Conservation (phyloP, 1,284 basidiomycete genomes). For the Ustilago xerochloae region DNA sequence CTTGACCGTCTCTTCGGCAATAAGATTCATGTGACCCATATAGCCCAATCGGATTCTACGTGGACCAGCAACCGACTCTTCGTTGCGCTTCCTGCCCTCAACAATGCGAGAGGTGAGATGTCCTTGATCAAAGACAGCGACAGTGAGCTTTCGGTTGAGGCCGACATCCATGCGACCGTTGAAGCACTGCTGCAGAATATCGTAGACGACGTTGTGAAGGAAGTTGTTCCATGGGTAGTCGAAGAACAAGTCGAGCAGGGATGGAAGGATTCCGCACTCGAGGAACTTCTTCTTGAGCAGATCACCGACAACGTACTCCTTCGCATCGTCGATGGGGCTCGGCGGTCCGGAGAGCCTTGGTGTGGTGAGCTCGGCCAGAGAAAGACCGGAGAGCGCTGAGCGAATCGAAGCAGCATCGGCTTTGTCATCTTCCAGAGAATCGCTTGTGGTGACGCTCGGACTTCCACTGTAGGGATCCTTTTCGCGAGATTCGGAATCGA, state of each 20-base stretch:
- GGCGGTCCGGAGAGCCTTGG: slow-evolving; percentile 53
- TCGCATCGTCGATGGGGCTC: slow-evolving; percentile 51
- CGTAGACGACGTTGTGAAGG: slow-evolving; percentile 95
- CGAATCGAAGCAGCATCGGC: slow-evolving; percentile 43
- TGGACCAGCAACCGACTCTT: slow-evolving; percentile 54
- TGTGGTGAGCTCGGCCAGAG: slow-evolving; percentile 59
- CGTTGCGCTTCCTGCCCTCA: slow-evolving; percentile 61
- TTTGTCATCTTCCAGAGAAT: slow-evolving; percentile 29
- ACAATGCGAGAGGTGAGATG: slow-evolving; percentile 60
- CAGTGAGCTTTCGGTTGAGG: slow-evolving; percentile 61
- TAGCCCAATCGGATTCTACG: slow-evolving; percentile 74
- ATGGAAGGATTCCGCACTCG: slow-evolving; percentile 62
- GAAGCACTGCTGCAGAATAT: slow-evolving; percentile 93
- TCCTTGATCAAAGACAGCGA: slow-evolving; percentile 63
- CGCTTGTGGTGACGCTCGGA: slow-evolving; percentile 27
- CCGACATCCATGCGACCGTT: slow-evolving; percentile 78
- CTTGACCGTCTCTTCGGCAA: slow-evolving; percentile 87
- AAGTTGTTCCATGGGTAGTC: slow-evolving; percentile 98
- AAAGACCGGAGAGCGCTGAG: slow-evolving; percentile 59
- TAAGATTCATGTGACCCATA: slow-evolving; percentile 96
- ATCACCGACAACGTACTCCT: slow-evolving; percentile 60
- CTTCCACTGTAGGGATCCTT: slow-evolving; percentile 13
- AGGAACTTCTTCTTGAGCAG: slow-evolving; percentile 64
- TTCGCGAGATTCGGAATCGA: neutral
- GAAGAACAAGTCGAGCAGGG: slow-evolving; percentile 78